A percentile compares a stretch with the other conserved stretches of the same genome.
These are phyloP conservation scores for Acanthamoeba divionensis DNA, from an alignment of 208 protist species.

Conservation along the genomic window DNA sequence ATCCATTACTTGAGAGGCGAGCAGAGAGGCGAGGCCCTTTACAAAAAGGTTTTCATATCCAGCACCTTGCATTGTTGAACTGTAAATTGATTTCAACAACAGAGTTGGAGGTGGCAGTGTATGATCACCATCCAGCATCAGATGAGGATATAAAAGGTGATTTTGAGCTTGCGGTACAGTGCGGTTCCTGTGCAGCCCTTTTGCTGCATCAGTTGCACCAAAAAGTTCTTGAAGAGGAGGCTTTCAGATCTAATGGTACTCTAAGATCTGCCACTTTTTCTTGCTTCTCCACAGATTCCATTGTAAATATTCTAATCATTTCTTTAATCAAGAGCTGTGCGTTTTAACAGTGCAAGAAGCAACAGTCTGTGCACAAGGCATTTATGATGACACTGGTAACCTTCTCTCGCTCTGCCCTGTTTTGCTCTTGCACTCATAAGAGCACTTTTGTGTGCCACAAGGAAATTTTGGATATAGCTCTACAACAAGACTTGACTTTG, in stretches of 20 bases:
- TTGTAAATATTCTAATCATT: not conserved
- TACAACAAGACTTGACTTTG: not conserved
- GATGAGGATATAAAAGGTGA: not conserved
- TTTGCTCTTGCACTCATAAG: no score
- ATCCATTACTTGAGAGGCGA: not conserved
- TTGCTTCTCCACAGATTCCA: not conserved
- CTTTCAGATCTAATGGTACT: not conserved
- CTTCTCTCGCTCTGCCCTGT: no score
- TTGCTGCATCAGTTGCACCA: conserved; percentile 25
- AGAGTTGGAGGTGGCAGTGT: not conserved
- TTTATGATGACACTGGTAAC: conserved; percentile 29
- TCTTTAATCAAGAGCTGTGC: not conserved
- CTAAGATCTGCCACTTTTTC: not conserved
- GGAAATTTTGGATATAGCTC: conserved; percentile 15
- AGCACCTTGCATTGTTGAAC: not conserved
- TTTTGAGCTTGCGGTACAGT: not conserved
- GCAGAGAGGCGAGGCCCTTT: not conserved
- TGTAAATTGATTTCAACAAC: not conserved
- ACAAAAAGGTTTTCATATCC: not conserved
- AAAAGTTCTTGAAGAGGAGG: not conserved
- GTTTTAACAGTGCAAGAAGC: conserved; percentile 5
- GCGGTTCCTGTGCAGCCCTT: conserved; percentile 5
- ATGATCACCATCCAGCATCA: conserved; percentile 33
- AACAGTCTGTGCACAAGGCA: conserved; percentile 6
- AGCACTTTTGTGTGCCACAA: no score